Conservation (phyloP, 768 basidiomycete genomes). For the Chiua virens region DNA sequence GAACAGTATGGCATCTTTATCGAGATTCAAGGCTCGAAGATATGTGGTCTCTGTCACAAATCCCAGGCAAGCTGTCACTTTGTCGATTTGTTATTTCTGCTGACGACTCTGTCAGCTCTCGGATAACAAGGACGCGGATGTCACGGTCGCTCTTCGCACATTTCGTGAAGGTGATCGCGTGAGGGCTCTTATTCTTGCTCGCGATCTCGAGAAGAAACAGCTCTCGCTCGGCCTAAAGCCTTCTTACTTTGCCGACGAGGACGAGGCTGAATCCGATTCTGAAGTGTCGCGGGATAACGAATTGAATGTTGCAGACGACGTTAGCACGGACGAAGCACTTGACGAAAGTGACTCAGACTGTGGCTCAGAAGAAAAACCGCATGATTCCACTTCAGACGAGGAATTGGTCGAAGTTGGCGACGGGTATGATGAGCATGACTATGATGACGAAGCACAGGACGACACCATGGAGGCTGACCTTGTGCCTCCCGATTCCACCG, state of each 20-base stretch:
- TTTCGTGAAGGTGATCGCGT: conserved; percentile 89
- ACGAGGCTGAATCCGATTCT: conserved; percentile 33
- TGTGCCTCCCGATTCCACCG: not conserved
- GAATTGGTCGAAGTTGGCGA: conserved; percentile 13
- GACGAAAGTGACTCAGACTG: conserved; percentile 17
- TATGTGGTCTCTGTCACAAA: conserved; percentile 92
- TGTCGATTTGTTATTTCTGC: not conserved
- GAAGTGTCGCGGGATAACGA: conserved; percentile 25
- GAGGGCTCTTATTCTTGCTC: conserved; percentile 69
- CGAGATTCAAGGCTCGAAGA: conserved; percentile 77
- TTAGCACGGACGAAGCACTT: conserved; percentile 20
- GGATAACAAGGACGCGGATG: conserved; percentile 82
- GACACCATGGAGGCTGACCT: conserved; percentile 22
- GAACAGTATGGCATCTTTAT: conserved; percentile 94
- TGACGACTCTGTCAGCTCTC: conserved; percentile 58
- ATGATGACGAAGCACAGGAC: conserved; percentile 21
- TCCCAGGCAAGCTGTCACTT: conserved; percentile 61
- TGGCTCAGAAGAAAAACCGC: conserved; percentile 1
- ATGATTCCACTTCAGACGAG: conserved; percentile 16
- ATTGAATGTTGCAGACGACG: conserved; percentile 33
- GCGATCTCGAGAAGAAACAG: conserved; percentile 78
- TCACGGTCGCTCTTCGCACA: conserved; percentile 69
- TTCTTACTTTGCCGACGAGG: conserved; percentile 71
- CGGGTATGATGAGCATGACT: conserved; percentile 10
- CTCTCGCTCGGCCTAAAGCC: conserved; percentile 84